Evolutionary conservation across 23 red algal species (phyloP), one percentile per base, ranked within the genome.

Genomic region (Gracilaria caudata): DNA sequence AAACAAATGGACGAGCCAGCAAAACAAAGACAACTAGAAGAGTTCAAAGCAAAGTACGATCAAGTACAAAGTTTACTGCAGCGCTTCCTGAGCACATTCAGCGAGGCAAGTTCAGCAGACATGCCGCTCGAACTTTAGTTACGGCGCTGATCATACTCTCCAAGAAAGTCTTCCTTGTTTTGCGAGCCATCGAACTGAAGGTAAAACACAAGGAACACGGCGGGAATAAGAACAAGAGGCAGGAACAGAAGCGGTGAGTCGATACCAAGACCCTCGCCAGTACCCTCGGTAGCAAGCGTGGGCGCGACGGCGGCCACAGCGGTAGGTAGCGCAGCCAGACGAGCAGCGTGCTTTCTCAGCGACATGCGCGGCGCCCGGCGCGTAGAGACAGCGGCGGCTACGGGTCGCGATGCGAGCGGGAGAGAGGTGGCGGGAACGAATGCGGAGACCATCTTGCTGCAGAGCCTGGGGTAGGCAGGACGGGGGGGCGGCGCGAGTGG

Each of bases 91-190:
- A 74, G 37, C 30, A 74, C 60, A n/a, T 47, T 91, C 29, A 81
- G 53, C 21, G 46, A 82, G 66, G 87, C 76, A 0, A 91, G 51
- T 20, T 9, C 39, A 36, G 77, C 58, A 24, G 87, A 82, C n/a
- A 82, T 91, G 13, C 87, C 87, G 32, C 39, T 53, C 4, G 87
- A 91, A 25, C 58, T 91, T 43, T 89, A 95, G 72, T 90, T 90
- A 23, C 93, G 86, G 37, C 93, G 74, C 44, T 92, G 82, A 40
- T 95, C 93, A 51, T 79, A 86, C 10, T 61, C 53, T 29, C 93
- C 93, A 16, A 91, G 64, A 68, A 95, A 95, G 80, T 95, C 93
- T 73, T 90, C 87, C 19, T 95, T 95, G 68, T 79, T 74, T 66
- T 95, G 93, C 16, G 70, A 68, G 34, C 68, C 47, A 59, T 43